A percentile compares a stretch with the other conserved stretches of the same genome.
These are phyloP conservation scores for Polyporus tsugae DNA, from an alignment of 1,284 basidiomycete species.

Conservation along the genomic window DNA sequence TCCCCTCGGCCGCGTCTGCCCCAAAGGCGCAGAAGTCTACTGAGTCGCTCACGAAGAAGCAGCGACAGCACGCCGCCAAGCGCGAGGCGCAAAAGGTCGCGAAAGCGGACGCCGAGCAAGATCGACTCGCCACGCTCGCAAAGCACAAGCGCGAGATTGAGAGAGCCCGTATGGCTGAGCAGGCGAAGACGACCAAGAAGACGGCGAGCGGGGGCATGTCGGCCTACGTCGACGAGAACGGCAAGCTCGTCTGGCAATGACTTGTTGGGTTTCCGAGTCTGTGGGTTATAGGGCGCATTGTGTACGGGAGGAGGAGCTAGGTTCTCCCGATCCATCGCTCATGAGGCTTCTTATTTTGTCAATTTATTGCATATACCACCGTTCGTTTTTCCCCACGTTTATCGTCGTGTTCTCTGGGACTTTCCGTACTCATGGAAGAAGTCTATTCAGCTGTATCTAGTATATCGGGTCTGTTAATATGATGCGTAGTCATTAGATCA, in stretches of 20 bases:
- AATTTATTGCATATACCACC: slow-evolving; percentile 27
- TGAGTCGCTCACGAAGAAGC: slow-evolving; percentile 65
- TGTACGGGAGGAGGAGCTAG: background rate
- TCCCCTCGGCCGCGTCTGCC: slow-evolving; percentile 26
- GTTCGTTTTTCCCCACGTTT: slow-evolving; percentile 14
- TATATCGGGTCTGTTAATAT: slow-evolving; percentile 11
- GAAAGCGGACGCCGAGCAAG: slow-evolving; percentile 62
- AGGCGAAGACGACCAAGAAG: slow-evolving; percentile 42
- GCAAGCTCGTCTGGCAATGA: slow-evolving; percentile 44
- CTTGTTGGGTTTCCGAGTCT: background rate
- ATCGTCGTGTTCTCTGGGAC: slow-evolving; percentile 24
- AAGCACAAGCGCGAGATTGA: slow-evolving; percentile 71
- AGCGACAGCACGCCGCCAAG: slow-evolving; percentile 72
- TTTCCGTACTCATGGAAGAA: slow-evolving; percentile 22
- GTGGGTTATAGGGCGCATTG: background rate
- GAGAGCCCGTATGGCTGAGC: slow-evolving; percentile 58
- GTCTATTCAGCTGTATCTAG: slow-evolving; percentile 30
- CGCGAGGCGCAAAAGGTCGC: slow-evolving; percentile 64
- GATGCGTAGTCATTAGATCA: background rate
- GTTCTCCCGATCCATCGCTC: background rate
- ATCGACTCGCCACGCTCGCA: slow-evolving; percentile 58
- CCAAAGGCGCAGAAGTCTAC: slow-evolving; percentile 43
- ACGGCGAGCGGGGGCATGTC: slow-evolving; percentile 40
- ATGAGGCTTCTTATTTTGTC: background rate
- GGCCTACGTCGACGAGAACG: slow-evolving; percentile 41